Evolutionary conservation across 1,139 yeast genomes (phyloP).

Genomic region (Pichia sp.): DNA sequence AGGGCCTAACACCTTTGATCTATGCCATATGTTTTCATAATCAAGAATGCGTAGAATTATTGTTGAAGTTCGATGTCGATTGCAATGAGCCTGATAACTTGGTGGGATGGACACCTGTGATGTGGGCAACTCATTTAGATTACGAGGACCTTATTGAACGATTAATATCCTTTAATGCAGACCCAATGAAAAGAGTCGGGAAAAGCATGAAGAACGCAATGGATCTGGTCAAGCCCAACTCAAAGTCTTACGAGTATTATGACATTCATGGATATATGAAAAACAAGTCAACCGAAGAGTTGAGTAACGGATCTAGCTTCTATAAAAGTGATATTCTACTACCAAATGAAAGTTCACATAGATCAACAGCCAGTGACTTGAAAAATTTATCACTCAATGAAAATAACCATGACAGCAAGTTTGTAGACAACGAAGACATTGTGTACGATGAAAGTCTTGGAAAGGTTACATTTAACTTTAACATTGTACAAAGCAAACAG

Average conservation of each 20-base stretch:
- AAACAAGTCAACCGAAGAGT: conserved; percentile 7
- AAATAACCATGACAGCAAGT: conserved; percentile 16
- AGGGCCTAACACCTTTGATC: conserved; percentile 49
- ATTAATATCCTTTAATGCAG: conserved; percentile 38
- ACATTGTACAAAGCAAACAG: conserved; percentile 43
- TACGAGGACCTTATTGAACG: conserved; percentile 35
- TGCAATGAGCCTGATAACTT: conserved; percentile 37
- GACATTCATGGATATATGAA: conserved; percentile 36
- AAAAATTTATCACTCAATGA: conserved; percentile 1
- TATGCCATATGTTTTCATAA: conserved; percentile 52
- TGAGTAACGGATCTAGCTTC: conserved; percentile 17
- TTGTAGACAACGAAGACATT: conserved; percentile 29
- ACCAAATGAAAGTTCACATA: conserved; percentile 16
- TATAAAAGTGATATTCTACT: conserved; percentile 23
- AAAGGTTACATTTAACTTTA: conserved; percentile 41
- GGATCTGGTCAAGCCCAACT: conserved; percentile 37
- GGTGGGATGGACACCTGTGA: conserved; percentile 43
- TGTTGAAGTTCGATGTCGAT: conserved; percentile 35
- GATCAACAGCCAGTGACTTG: conserved; percentile 23
- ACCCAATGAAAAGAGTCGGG: conserved; percentile 35
- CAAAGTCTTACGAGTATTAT: conserved; percentile 37
- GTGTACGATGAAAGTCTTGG: conserved; percentile 18
- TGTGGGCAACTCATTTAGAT: conserved; percentile 45
- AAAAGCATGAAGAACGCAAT: conserved; percentile 36
- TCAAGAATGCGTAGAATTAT: conserved; percentile 41